Base-by-base conservation (phyloP, 1,139 yeast genomes). In the Oligophagozyma castellii region DNA sequence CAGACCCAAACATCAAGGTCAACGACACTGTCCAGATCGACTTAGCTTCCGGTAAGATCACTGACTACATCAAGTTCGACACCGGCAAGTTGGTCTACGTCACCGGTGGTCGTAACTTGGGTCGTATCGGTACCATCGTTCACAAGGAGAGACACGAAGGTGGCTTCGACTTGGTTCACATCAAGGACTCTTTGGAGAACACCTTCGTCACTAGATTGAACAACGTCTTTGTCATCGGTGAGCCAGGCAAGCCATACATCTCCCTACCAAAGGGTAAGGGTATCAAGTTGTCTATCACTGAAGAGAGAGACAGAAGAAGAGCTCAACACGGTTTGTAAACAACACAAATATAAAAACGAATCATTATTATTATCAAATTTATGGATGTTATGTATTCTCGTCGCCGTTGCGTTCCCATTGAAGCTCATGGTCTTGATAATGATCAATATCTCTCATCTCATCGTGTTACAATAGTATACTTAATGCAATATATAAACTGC, bases 261-360 rank as follows among this genome's bases (percentile, higher is more conserved):
- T 83, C 95, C 44, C 74, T 89, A 66, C 98, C 98, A 74, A 89
- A 84, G 86, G 96, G 96, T 73, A 89, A 89, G 78, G 98, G 98
- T 80, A 80, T 89, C 66, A 89, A 86, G 74, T 78, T 89, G 62
- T 66, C 93, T 57, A 84, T 86, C 63, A 72, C 96, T 59, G 98
- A 89, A 72, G 98, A 89, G 77, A 86, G 98, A 73, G 98, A 89
- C 86, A 79, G 93, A 77, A 77, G 81, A 73, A 76, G 92, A 75
- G 78, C 83, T 58, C 78, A 73, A 65, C 62, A 52, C 39, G 54
- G 53, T 47, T 50, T 51, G 44, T 50, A 50, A 48, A 37, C 38
- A 34, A 33, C 23, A 45, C 50, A 22, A 55, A 80, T 23, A 93
- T n/a, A n/a, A n/a, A n/a, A n/a, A n/a, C n/a, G n/a, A n/a, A n/a